Base-by-base conservation (phyloP, 768 basidiomycete genomes). In the Brasilioporus rufonigricans region DNA sequence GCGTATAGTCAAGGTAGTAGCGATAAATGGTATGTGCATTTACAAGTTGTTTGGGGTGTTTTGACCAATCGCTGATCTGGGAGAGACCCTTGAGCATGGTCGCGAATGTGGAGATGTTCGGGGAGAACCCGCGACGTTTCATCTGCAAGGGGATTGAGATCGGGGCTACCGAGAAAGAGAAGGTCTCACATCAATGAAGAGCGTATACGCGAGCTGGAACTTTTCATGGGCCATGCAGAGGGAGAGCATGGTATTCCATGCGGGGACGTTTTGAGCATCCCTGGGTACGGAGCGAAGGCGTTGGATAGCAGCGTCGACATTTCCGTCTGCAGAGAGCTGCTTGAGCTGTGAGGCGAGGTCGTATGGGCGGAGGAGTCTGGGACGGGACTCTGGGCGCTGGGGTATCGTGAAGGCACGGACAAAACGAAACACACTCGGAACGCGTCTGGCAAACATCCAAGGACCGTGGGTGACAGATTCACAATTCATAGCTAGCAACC, bases 161-260 rank as follows among this genome's bases (percentile, higher is more conserved):
- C 29, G 33, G 44, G 49, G 48, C 49, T 29, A 4, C 11, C n/a
- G 33, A 66, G 75, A 31, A 33, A 32, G n/a, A 9, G 13, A 35
- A 12, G 57, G 24, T 38, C 79, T 65, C 55, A 92, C 91, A 56
- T 93, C 89, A 41, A 74, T 72, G 67, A 80, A 93, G 31, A 93
- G 72, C n/a, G 77, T 67, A 58, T 84, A 88, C 0, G 80, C 81
- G 31, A 87, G 70, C 35, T 83, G 78, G 64, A 76, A 86, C 40
- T 79, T 78, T 55, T 77, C 70, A 18, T 71, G 80, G 38, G 81
- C 77, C 74, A 89, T 73, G 45, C 80, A 79, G 49, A 84, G 78
- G 73, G 79, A 82, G 36, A 93, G 85, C 61, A 93, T 67, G 3
- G 85, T 89, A 59, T 91, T 91, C 91, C 91, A 93, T 8, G 87